Percentiles rank a stretch among this genome's conserved stretches.
phyloP scores from a whole-genome alignment of 1,139 yeast species.

The Saccharomyces hybrid region DNA sequence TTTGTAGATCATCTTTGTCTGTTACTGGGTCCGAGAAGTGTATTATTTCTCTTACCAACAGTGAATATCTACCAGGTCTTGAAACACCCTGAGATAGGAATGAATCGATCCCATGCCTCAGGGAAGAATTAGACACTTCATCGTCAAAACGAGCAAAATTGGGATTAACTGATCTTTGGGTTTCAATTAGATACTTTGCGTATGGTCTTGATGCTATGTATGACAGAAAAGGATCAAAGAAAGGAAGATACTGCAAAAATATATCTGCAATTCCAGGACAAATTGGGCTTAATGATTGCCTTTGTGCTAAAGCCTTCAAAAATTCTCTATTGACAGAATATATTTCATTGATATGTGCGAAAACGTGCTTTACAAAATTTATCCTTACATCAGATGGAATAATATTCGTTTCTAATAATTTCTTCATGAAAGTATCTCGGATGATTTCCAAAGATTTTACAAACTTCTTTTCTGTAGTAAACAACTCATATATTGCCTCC shows the following conservation, averaged over 20 bases:
- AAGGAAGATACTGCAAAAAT: constrained; percentile 72
- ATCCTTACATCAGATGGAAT: constrained; percentile 88
- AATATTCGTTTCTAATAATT: constrained; percentile 74
- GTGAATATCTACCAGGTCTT: constrained; percentile 89
- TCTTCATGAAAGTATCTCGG: constrained; percentile 91
- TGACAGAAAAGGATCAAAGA: constrained; percentile 83
- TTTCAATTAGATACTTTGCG: constrained; percentile 91
- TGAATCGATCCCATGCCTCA: constrained; percentile 87
- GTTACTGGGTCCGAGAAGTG: constrained; percentile 55
- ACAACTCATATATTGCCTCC: constrained; percentile 89
- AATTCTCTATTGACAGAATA: constrained; percentile 74
- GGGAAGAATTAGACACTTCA: constrained; percentile 75
- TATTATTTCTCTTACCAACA: constrained; percentile 72
- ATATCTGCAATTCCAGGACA: constrained; percentile 84
- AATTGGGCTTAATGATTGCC: constrained; percentile 85
- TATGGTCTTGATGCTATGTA: constrained; percentile 96
- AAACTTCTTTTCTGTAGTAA: constrained; percentile 89
- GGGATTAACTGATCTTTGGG: constrained; percentile 86
- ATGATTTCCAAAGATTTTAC: constrained; percentile 90
- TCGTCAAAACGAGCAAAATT: constrained; percentile 88
- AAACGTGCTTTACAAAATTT: constrained; percentile 83
- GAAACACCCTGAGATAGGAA: constrained; percentile 94
- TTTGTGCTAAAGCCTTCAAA: constrained; percentile 80
- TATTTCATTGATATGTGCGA: constrained; percentile 83
- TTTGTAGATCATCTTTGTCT: constrained; percentile 61